phyloP scores from a whole-genome alignment of 108 stramenopile species.

The Skeletonema grethae region DNA sequence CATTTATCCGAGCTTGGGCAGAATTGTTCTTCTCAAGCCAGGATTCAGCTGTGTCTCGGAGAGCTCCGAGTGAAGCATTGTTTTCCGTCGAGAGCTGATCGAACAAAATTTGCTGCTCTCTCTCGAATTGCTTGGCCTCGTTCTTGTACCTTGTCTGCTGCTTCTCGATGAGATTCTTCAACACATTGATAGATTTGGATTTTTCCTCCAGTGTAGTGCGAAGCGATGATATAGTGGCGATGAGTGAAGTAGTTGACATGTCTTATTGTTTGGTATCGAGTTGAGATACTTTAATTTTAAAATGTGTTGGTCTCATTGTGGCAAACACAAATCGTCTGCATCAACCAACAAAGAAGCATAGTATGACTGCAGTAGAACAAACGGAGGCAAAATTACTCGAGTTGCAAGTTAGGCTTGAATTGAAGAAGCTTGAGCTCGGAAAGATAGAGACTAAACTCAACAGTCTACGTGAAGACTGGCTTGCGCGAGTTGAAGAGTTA shows the following conservation, averaged over 20 bases:
- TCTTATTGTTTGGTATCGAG: too few species aligned
- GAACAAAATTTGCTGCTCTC: slow-evolving; percentile 8
- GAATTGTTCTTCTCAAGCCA: slow-evolving; percentile 15
- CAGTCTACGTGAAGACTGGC: neutral
- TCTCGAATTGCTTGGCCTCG: slow-evolving; percentile 9
- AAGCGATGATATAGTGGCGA: neutral
- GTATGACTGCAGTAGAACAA: neutral
- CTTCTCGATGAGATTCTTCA: slow-evolving; percentile 19
- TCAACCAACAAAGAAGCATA: too few species aligned
- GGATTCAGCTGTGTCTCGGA: slow-evolving; percentile 7
- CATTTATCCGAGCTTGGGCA: slow-evolving; percentile 7
- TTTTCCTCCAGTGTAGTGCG: slow-evolving; percentile 15
- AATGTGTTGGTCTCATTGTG: too few species aligned
- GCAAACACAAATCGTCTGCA: too few species aligned
- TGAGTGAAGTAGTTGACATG: neutral
- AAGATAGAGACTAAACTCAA: slow-evolving; percentile 12
- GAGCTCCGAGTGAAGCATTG: neutral
- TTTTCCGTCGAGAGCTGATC: slow-evolving; percentile 6
- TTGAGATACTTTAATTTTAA: too few species aligned
- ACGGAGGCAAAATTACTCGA: neutral
- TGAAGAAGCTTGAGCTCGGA: slow-evolving; percentile 21
- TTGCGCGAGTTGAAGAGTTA: neutral
- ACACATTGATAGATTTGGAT: slow-evolving; percentile 18
- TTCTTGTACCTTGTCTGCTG: slow-evolving; percentile 10
- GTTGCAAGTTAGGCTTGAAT: neutral